Conservation (phyloP, 768 basidiomycete species). For the Kwoniella heveanensis region DNA sequence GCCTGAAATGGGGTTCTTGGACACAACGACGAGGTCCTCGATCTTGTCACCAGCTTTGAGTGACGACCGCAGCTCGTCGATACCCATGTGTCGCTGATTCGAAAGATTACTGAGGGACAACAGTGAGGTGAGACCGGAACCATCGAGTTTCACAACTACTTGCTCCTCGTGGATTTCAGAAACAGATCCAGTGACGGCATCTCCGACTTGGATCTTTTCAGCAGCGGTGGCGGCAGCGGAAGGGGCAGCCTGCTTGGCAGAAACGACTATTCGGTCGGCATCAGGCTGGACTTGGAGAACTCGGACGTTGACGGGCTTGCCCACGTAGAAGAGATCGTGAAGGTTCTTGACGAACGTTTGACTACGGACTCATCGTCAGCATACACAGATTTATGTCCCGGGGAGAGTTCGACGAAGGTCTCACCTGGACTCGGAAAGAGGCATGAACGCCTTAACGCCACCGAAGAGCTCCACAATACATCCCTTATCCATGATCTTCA, state of each 20-base stretch:
- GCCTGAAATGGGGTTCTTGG: slow-evolving; percentile 79
- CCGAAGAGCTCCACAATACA: slow-evolving; percentile 89
- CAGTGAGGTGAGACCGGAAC: slow-evolving; percentile 71
- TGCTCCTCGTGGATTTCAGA: slow-evolving; percentile 84
- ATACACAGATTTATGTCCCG: too few species aligned
- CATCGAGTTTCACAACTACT: slow-evolving; percentile 70
- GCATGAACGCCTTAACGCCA: slow-evolving; percentile 78
- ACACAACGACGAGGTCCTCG: slow-evolving; percentile 80
- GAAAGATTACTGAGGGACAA: slow-evolving; percentile 87
- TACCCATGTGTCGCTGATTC: slow-evolving; percentile 69
- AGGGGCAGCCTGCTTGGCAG: slow-evolving; percentile 75
- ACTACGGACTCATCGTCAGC: slow-evolving; percentile 58
- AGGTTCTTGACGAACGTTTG: slow-evolving; percentile 62
- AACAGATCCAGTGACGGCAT: slow-evolving; percentile 57
- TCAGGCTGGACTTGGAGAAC: slow-evolving; percentile 68
- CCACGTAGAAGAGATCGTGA: slow-evolving; percentile 68
- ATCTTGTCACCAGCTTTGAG: slow-evolving; percentile 72
- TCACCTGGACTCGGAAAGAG: slow-evolving; percentile 78
- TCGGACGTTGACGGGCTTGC: slow-evolving; percentile 81
- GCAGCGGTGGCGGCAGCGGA: slow-evolving; percentile 52
- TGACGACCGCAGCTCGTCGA: slow-evolving; percentile 66
- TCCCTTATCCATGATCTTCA: slow-evolving; percentile 76
- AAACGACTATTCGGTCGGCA: slow-evolving; percentile 71
- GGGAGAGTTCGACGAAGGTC: too few species aligned
- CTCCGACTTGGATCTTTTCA: slow-evolving; percentile 48